These are phyloP conservation scores for Colletotrichum filicis DNA, from an alignment of 2,329 filamentous ascomycete genomes.

Conservation along the genomic window DNA sequence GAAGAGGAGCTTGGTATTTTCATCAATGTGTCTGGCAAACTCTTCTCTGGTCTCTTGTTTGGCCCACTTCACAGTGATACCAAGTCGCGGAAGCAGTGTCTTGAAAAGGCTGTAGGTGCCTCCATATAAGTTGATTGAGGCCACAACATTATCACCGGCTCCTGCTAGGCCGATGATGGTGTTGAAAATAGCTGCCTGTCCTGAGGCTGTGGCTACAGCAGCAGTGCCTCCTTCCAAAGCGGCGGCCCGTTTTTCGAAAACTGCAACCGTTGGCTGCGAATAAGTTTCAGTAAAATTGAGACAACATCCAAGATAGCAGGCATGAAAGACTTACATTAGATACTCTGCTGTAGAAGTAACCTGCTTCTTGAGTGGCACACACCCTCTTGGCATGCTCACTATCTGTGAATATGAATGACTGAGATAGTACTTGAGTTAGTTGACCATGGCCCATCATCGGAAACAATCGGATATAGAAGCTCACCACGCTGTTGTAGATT, in stretches of 20 bases:
- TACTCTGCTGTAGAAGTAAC: no score
- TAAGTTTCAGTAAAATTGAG: no score
- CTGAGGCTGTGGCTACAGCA: slow-evolving; percentile 84
- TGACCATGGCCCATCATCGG: no score
- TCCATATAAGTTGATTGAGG: slow-evolving; percentile 90
- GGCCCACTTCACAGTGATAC: slow-evolving; percentile 62
- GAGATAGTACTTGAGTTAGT: no score
- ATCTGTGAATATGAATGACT: no score
- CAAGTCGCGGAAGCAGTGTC: slow-evolving; percentile 62
- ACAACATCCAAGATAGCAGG: no score
- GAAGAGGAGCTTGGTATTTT: slow-evolving; percentile 91
- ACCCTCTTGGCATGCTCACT: no score
- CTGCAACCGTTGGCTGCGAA: slow-evolving; percentile 80
- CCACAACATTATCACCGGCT: slow-evolving; percentile 96
- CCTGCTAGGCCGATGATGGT: slow-evolving; percentile 43
- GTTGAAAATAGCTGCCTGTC: slow-evolving; percentile 62
- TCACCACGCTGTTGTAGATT: no score
- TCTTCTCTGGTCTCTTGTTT: slow-evolving; percentile 85
- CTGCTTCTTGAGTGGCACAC: no score
- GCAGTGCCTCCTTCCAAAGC: slow-evolving; percentile 91
- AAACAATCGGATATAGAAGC: no score
- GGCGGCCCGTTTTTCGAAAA: slow-evolving; percentile 94
- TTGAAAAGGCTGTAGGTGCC: slow-evolving; percentile 98
- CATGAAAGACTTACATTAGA: no score
- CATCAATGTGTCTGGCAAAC: slow-evolving; percentile 88